Evolutionary conservation across 2,329 filamentous ascomycete genomes (phyloP), one percentile per base, ranked within the genome.

Genomic region (Penicillium sp.): DNA sequence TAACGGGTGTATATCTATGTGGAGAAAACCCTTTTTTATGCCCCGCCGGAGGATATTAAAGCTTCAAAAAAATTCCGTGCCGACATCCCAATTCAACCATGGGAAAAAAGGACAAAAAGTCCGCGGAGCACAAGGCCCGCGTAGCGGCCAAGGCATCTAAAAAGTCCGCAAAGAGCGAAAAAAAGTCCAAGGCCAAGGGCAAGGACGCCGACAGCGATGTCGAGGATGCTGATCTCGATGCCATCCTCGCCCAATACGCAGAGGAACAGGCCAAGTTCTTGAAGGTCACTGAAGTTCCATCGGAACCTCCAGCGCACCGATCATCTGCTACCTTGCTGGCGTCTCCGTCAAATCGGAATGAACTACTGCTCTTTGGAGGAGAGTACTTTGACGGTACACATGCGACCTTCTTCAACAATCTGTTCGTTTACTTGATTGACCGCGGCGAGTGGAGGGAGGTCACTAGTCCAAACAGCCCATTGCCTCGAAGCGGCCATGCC

Each of bases 321-420:
- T 83, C 87, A 20, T 92, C 90, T 6, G 82, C 89, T 6, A 89
- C 88, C 0, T 75, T 98, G 51, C 79, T 96, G 58, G 89, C 89
- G 18, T 92, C 87, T 33, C 93, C 93, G 1, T 82, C 86, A 28
- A 92, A 95, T 72, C 82, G 81, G 62, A 95, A 93, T 70, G 90
- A 95, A 67, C 74, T 98, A 49, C 84, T 97, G 58, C 75, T 97
- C 4, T 98, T 95, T 69, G 93, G 92, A 13, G 93, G 93, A 57
- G 93, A 98, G 75, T 95, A 91, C 66, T 97, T 89, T 74, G 95
- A 97, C 72, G 93, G 93, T 4, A 87, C 88, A 2, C 75, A 93
- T 48, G 93, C 92, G 1, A 75, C 75, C 1, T 87, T 87, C 69
- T 86, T 77, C 70, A 86, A 84, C 63, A 83, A 86, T 58, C 71